Conservation (phyloP, 164 flowering plant species). For the Cinnamomum micranthum region DNA sequence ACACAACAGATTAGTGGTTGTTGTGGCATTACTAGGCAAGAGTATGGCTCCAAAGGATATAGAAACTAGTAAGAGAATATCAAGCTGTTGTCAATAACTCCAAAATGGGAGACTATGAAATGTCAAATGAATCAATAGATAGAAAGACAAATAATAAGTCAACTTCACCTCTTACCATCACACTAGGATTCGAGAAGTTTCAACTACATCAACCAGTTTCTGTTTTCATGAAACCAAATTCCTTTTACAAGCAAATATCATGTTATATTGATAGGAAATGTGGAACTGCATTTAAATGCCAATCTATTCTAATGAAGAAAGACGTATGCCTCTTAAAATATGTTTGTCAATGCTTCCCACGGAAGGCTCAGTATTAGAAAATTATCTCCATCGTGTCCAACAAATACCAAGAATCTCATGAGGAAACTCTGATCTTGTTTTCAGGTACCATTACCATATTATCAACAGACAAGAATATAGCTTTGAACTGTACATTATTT, state of each 20-base stretch:
- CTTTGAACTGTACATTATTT: too few species aligned
- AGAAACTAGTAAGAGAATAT: neutral
- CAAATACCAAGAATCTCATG: too few species aligned
- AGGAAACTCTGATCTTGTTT: too few species aligned
- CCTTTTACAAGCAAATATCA: neutral
- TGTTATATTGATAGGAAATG: too few species aligned
- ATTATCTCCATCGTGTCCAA: too few species aligned
- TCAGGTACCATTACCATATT: too few species aligned
- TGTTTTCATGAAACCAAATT: neutral
- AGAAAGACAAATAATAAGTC: neutral
- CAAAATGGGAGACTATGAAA: neutral
- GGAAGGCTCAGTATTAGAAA: too few species aligned
- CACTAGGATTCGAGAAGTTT: neutral
- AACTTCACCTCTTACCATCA: neutral
- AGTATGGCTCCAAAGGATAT: neutral
- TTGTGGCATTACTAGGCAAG: neutral
- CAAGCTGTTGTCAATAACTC: neutral
- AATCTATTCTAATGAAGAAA: too few species aligned
- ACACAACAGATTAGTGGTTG: neutral
- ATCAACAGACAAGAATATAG: too few species aligned
- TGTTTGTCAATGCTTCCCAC: too few species aligned
- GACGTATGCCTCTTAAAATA: too few species aligned
- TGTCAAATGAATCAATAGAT: neutral
- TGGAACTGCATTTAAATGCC: too few species aligned
- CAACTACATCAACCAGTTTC: neutral